phyloP scores from a whole-genome alignment of 73 alveolate species.

The Paramecium pentaurelia region DNA sequence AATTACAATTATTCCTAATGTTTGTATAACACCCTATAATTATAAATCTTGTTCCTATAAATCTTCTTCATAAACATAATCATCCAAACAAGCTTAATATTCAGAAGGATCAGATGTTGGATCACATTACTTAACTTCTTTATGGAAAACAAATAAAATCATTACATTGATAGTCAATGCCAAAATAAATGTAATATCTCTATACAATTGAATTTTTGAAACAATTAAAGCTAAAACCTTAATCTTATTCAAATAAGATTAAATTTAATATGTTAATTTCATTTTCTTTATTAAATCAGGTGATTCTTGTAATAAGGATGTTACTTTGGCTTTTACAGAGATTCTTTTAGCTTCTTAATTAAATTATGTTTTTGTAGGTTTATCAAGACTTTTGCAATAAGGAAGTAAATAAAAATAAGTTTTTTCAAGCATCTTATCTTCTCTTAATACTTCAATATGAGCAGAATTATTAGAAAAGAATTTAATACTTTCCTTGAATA shows the following conservation, averaged over 20 bases:
- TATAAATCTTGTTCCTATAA: background rate
- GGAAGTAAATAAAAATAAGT: constrained; percentile 63
- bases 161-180: constrained; percentile 49
- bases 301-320: constrained; percentile 36
- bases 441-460: constrained; percentile 64
- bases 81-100: constrained; percentile 3
- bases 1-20: constrained; percentile 60
- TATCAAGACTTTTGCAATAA: constrained; percentile 49
- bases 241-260: constrained; percentile 34
- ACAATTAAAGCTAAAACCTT: constrained; percentile 55
- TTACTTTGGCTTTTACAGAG: constrained; percentile 66
- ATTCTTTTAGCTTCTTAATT: constrained; percentile 63
- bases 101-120: background rate
- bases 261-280: constrained; percentile 51
- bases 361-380: constrained; percentile 59
- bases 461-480: constrained; percentile 62
- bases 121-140: constrained; percentile 42
- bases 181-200: constrained; percentile 58
- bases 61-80: background rate
- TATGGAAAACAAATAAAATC: constrained; percentile 56
- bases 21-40: background rate
- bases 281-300: constrained; percentile 57
- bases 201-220: constrained; percentile 52
- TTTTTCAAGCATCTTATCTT: constrained; percentile 55
- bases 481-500: constrained; percentile 44